A percentile compares a stretch with the other conserved stretches of the same genome.
Conservation (phyloP, 2,329 filamentous ascomycete genomes). For the Exophiala sp. region DNA sequence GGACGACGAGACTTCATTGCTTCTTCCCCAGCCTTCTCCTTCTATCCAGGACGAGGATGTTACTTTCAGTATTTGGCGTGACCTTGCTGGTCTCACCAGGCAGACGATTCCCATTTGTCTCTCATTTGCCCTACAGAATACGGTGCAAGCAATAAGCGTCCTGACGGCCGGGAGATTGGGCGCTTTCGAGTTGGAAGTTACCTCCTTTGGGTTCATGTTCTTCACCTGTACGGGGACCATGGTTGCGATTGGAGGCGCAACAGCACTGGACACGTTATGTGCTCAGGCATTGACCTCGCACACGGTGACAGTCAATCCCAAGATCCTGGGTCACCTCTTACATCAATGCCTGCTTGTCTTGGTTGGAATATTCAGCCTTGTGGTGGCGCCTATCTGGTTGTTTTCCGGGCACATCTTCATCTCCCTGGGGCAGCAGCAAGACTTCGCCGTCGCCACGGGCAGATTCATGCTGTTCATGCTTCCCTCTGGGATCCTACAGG, state of each 20-base stretch:
- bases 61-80: conserved; percentile 1
- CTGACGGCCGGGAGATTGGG: conserved; percentile 13
- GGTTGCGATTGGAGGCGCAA: conserved; percentile 18
- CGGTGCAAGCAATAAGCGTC: conserved; percentile 16
- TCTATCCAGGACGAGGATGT: neutral
- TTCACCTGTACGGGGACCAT: conserved; percentile 14
- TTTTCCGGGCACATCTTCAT: conserved; percentile 14
- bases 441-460: conserved; percentile 11
- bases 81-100: conserved; percentile 10
- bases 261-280: conserved; percentile 20
- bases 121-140: conserved; percentile 18
- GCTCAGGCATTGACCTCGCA: conserved; percentile 13
- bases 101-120: conserved; percentile 13
- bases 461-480: conserved; percentile 12
- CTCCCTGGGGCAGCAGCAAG: conserved; percentile 11
- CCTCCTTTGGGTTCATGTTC: conserved; percentile 22
- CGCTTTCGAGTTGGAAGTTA: conserved; percentile 12
- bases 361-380: conserved; percentile 4
- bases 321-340: conserved; percentile 13
- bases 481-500: conserved; percentile 13
- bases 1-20: too few species aligned
- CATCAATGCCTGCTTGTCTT: conserved; percentile 19
- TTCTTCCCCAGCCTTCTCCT: conserved; percentile 2
- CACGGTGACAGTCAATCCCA: conserved; percentile 1
- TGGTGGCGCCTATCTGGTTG: conserved; percentile 16